These are phyloP conservation scores for Choanephora cucurbitarum DNA, from an alignment of 371 early-diverging fungal genomes.

Conservation along the genomic window DNA sequence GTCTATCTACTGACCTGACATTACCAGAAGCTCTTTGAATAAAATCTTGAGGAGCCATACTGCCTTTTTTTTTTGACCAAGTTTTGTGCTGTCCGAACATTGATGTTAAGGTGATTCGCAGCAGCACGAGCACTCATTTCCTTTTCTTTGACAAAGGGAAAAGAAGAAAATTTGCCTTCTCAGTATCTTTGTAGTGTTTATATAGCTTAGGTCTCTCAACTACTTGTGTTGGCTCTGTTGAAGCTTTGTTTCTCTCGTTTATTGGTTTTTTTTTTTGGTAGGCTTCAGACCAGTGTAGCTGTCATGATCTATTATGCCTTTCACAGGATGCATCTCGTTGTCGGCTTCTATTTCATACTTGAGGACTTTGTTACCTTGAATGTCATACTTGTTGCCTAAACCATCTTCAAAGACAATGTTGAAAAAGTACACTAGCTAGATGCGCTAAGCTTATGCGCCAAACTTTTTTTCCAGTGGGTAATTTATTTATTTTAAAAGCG, in stretches of 20 bases:
- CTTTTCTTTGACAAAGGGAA: conserved; percentile 1
- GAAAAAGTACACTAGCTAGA: neutral
- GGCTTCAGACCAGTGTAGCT: neutral
- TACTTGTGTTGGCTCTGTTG: neutral
- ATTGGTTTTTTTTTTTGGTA: neutral
- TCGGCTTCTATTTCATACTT: neutral
- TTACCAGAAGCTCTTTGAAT: neutral
- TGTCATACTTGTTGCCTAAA: conserved; percentile 2
- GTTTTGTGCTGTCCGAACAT: conserved; percentile 5
- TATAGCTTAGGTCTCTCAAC: neutral
- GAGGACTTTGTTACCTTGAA: neutral
- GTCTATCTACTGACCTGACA: conserved; percentile 1
- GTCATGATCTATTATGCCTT: neutral
- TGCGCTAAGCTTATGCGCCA: neutral
- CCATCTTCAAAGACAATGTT: too few relatives aligned
- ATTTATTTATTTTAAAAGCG: neutral
- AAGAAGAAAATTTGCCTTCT: conserved; percentile 2
- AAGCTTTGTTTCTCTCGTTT: neutral
- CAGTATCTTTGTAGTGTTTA: conserved; percentile 4
- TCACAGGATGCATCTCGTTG: too few relatives aligned
- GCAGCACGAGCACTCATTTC: conserved; percentile 5
- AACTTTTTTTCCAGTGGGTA: too few relatives aligned
- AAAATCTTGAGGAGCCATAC: neutral
- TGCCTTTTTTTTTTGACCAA: conserved; percentile 4
- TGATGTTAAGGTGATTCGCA: conserved; percentile 1